Conservation (phyloP, 2,329 filamentous ascomycete species). For the Fusarium sp. region DNA sequence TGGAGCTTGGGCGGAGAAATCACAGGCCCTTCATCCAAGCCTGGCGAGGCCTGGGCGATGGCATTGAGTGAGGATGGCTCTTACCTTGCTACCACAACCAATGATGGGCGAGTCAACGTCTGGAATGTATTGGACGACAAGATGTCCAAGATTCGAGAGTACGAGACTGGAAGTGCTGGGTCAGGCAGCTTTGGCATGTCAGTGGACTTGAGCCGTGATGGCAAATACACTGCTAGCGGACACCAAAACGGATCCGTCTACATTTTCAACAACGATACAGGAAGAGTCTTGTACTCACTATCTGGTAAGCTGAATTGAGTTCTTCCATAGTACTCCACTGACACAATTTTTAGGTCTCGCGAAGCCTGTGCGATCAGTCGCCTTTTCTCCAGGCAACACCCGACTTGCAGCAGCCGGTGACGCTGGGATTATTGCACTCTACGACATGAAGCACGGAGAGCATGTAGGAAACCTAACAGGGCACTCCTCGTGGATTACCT, state of each 20-base stretch:
- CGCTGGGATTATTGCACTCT: conserved; percentile 87
- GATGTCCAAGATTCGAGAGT: conserved; percentile 78
- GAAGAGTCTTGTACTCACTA: conserved; percentile 86
- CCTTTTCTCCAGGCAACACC: conserved; percentile 88
- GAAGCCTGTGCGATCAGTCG: conserved; percentile 85
- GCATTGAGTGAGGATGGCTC: conserved; percentile 86
- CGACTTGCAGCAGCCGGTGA: conserved; percentile 92
- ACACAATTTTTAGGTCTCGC: conserved; percentile 73
- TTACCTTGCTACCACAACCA: conserved; percentile 87
- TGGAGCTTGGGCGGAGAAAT: conserved; percentile 63
- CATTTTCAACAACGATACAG: conserved; percentile 93
- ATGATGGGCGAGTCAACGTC: conserved; percentile 89
- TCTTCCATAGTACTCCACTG: conserved; percentile 5
- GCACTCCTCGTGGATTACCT: conserved; percentile 89
- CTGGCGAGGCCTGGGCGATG: conserved; percentile 87
- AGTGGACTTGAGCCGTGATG: conserved; percentile 84
- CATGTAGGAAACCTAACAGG: conserved; percentile 87
- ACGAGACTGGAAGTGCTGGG: conserved; percentile 77
- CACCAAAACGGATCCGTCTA: conserved; percentile 94
- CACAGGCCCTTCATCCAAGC: conserved; percentile 61
- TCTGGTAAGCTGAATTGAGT: conserved; percentile 68
- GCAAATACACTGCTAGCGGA: conserved; percentile 87
- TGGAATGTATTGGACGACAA: conserved; percentile 77
- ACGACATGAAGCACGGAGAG: conserved; percentile 92
- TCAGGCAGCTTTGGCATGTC: conserved; percentile 92